Base-by-base conservation (phyloP, 2,329 filamentous ascomycete genomes). In the Chrysosphaeria jannelii region DNA sequence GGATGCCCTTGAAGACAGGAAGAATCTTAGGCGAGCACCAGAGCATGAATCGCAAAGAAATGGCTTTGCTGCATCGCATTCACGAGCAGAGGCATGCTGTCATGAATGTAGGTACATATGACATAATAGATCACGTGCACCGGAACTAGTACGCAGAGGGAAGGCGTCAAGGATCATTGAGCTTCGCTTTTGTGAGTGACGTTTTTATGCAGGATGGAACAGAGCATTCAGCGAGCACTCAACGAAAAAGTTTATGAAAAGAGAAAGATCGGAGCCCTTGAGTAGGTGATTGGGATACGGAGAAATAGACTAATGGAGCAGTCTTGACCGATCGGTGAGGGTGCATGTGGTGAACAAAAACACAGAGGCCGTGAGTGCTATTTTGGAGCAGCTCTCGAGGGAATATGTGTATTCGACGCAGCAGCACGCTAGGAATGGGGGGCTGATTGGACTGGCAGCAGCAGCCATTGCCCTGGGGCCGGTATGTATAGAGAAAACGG, bases 231-330 rank as follows among this genome's bases (percentile, higher is more conserved):
- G 46, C 74, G 81, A 36, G 60, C 79, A 34, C 56, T 97, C 41
- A 89, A 88, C 42, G 85, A 97, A 50, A 97, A 91, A 60, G 68
- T 93, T 40, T 97, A 97, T 45, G 85, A 97, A 42, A 90, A 88
- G 53, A 65, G 88, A 41, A 97, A 97, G 47, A 68, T 78, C 39
- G 85, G 85, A 32, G 85, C 88, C 36, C 61, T 97, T 27, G 85
- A 97, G 78, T 90, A 65, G 38, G 70, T 51, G n/a, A n/a, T n/a
- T n/a, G n/a, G n/a, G n/a, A n/a, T n/a, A n/a, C n/a, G n/a, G n/a
- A n/a, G n/a, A n/a, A n/a, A n/a, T n/a, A n/a, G n/a, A n/a, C n/a
- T n/a, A n/a, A n/a, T n/a, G n/a, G n/a, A n/a, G n/a, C n/a, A 90
- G 78, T 35, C 67, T 97, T 34, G 85, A 97, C 46, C 70, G 69